These are phyloP conservation scores for Glomus cerebriforme DNA, from an alignment of 192 early-diverging fungal species.

Conservation along the genomic window DNA sequence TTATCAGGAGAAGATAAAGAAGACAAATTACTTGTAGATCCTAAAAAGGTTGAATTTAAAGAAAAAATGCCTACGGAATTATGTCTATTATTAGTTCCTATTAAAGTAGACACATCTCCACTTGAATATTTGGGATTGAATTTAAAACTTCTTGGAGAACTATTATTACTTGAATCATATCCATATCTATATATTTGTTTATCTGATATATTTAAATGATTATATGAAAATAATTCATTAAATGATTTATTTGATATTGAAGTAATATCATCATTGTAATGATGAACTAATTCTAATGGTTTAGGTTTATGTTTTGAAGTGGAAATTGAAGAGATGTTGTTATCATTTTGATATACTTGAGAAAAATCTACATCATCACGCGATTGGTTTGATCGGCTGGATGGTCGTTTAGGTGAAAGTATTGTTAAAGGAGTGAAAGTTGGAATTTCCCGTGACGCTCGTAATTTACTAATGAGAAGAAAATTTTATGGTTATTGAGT, in stretches of 20 bases:
- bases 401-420: too few species aligned
- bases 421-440: not conserved
- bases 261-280: not conserved
- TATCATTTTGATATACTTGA: too few species aligned
- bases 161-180: not conserved
- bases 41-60: too few species aligned
- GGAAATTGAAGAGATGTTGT: too few species aligned
- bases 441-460: not conserved
- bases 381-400: too few species aligned
- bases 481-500: not conserved
- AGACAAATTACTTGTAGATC: too few species aligned
- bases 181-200: not conserved
- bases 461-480: not conserved
- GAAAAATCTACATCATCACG: too few species aligned
- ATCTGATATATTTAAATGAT: not conserved
- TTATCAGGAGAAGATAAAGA: too few species aligned
- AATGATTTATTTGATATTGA: not conserved
- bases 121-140: not conserved
- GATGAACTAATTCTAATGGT: too few species aligned
- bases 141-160: not conserved
- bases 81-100: too few species aligned
- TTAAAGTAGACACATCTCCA: not conserved
- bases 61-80: too few species aligned
- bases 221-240: not conserved
- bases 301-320: too few species aligned